Conservation (phyloP, 176 grass and related monocot species). For the Zizania latifolia region DNA sequence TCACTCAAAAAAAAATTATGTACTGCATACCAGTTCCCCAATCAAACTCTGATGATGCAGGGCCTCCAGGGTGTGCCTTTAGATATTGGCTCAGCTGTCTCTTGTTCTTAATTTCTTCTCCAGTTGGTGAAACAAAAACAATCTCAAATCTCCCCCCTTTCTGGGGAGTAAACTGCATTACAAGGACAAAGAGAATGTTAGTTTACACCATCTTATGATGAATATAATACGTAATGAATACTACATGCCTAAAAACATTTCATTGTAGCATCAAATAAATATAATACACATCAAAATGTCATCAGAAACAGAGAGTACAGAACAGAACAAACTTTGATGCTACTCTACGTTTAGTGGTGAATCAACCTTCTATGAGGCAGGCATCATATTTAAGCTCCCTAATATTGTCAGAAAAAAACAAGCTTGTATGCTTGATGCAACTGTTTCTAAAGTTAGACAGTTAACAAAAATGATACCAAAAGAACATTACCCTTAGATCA, state of each 20-base stretch:
- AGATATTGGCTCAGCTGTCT: conserved; percentile 75
- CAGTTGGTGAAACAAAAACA: conserved; percentile 81
- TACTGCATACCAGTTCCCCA: conserved; percentile 76
- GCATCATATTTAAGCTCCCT: neutral
- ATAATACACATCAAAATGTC: neutral
- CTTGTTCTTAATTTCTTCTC: conserved; percentile 91
- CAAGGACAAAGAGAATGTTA: conserved; percentile 22
- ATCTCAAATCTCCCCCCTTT: conserved; percentile 63
- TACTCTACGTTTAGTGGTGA: neutral
- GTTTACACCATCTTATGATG: neutral
- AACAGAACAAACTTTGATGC: neutral
- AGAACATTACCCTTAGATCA: neutral
- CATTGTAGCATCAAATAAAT: neutral
- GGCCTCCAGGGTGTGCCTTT: conserved; percentile 70
- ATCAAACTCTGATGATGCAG: conserved; percentile 75
- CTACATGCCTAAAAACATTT: neutral
- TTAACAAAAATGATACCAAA: neutral
- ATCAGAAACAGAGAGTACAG: neutral
- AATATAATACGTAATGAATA: too few relatives aligned
- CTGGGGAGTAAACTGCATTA: conserved; percentile 69
- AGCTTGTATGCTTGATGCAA: neutral
- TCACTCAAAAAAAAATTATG: too few relatives aligned
- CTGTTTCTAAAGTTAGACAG: neutral
- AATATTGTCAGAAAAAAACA: neutral
- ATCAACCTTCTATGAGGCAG: neutral